These are phyloP conservation scores for Cordyceps tenuipes DNA, from an alignment of 2,329 filamentous ascomycete genomes.

Conservation along the genomic window DNA sequence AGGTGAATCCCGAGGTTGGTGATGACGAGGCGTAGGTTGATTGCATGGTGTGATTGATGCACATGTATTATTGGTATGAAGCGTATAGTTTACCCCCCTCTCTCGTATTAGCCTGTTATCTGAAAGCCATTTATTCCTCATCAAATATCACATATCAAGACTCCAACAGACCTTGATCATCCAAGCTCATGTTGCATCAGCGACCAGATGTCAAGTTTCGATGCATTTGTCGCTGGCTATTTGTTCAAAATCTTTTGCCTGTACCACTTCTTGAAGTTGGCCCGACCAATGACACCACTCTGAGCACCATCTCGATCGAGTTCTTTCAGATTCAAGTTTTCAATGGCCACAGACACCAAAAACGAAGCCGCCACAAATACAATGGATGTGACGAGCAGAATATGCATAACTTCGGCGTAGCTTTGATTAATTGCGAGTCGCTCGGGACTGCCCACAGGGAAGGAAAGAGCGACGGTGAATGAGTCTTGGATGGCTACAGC, in stretches of 20 bases:
- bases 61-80: background rate
- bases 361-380: conserved; percentile 21
- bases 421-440: conserved; percentile 19
- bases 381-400: conserved; percentile 22
- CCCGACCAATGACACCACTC: background rate
- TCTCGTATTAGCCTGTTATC: too few relatives aligned
- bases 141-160: too few relatives aligned
- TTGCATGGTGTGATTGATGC: background rate
- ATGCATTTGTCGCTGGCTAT: background rate
- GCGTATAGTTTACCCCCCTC: too few relatives aligned
- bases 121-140: too few relatives aligned
- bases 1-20: conserved; percentile 19
- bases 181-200: too few relatives aligned
- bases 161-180: too few relatives aligned
- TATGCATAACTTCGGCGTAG: conserved; percentile 19
- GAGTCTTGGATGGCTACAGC: conserved; percentile 16
- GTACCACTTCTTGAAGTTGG: background rate
- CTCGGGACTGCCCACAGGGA: conserved; percentile 16
- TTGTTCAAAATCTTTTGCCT: background rate
- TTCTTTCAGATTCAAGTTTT: background rate
- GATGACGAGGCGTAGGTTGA: conserved; percentile 17
- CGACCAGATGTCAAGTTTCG: too few relatives aligned
- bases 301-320: background rate
- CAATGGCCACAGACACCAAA: background rate
- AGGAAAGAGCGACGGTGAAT: conserved; percentile 16